These are phyloP conservation scores for Discostella stelligeroides DNA, from an alignment of 108 stramenopile genomes.

Conservation along the genomic window DNA sequence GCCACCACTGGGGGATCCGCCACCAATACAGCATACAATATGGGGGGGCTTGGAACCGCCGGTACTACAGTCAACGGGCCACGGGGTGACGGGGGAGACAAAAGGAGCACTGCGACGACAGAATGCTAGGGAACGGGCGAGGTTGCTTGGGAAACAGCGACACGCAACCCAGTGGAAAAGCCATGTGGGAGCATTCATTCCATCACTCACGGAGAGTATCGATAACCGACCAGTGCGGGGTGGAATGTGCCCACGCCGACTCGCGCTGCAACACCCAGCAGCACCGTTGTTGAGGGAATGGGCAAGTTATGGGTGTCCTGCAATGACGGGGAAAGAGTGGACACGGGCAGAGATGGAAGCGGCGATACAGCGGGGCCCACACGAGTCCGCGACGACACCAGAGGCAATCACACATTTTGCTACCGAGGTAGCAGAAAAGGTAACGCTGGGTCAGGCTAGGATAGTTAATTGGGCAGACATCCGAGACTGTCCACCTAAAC, in stretches of 20 bases:
- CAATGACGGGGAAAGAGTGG: constrained; percentile 6
- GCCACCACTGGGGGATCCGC: background rate
- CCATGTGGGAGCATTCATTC: background rate
- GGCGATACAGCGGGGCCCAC: constrained; percentile 23
- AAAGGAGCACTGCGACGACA: background rate
- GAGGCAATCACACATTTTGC: constrained; percentile 14
- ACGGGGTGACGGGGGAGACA: background rate
- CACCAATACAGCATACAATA: background rate
- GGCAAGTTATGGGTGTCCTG: constrained; percentile 20
- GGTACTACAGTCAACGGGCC: background rate
- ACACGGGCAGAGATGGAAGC: constrained; percentile 20
- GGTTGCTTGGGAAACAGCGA: background rate
- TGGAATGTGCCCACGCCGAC: constrained; percentile 11
- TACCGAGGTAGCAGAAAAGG: constrained; percentile 10
- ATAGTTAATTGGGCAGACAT: constrained; percentile 25
- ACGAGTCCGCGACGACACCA: constrained; percentile 16
- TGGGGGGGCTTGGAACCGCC: background rate
- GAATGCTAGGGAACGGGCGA: background rate
- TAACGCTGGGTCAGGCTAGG: constrained; percentile 2
- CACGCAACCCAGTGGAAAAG: background rate
- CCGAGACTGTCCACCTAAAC: constrained; percentile 3
- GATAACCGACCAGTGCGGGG: background rate
- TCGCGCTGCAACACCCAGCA: constrained; percentile 21
- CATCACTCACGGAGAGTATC: background rate
- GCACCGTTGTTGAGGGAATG: constrained; percentile 5